Percentiles rank a stretch among this genome's conserved stretches.
phyloP scores from a whole-genome alignment of 768 basidiomycete genomes.

The Crepidotus variabilis region DNA sequence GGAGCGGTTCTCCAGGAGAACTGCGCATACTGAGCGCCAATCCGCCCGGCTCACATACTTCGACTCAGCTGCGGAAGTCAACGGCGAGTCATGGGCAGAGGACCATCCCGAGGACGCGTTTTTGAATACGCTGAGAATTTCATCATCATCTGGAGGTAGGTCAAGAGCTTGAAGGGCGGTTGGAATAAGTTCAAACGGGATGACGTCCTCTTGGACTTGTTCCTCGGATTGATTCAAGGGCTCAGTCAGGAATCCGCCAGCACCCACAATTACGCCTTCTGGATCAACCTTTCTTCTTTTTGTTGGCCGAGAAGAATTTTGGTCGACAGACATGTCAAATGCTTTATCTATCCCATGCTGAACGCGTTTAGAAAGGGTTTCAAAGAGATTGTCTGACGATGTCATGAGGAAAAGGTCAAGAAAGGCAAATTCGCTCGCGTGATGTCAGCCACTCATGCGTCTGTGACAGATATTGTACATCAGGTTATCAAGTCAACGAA shows the following conservation, averaged over 20 bases:
- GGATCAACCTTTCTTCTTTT: constrained; percentile 3
- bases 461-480: background rate
- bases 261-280: constrained; percentile 2
- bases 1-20: constrained; percentile 49
- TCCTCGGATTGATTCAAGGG: constrained; percentile 4
- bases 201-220: constrained; percentile 23
- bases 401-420: background rate
- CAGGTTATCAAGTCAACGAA: background rate
- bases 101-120: constrained; percentile 77
- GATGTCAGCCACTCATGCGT: no score
- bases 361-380: constrained; percentile 34
- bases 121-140: constrained; percentile 66
- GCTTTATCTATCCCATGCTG: constrained; percentile 49
- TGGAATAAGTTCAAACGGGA: constrained; percentile 57
- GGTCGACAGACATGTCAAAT: constrained; percentile 33
- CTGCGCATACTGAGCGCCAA: constrained; percentile 79
- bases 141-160: constrained; percentile 68
- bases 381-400: constrained; percentile 26
- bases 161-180: constrained; percentile 59
- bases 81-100: constrained; percentile 18
- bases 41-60: constrained; percentile 57
- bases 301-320: background rate
- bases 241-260: constrained; percentile 30
- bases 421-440: background rate
- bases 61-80: constrained; percentile 17